Base-by-base conservation (phyloP, 257 asterid genomes). In the Linderniella brevidens region DNA sequence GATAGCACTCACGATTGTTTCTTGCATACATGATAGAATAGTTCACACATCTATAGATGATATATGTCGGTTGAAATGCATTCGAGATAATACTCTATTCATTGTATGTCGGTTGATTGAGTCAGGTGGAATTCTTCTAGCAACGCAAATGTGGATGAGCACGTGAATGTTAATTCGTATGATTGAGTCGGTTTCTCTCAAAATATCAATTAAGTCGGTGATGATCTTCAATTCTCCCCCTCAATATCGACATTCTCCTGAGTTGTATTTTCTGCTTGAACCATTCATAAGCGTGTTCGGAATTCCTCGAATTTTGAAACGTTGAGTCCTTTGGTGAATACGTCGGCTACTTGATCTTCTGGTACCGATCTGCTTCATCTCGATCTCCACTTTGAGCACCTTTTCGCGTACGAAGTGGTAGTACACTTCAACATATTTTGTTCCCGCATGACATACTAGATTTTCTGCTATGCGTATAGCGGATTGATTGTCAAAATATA, bases 391-490 rank as follows among this genome's bases (percentile, higher is more conserved):
- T 46, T 35, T 3, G 13, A 46, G n/a, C n/a, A 46, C 35, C 11
- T 46, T 46, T 19, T 46, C 50, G 4, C 35, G 35, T 4, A 46
- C 5, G n/a, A 46, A 46, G 36, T 17, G 50, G n/a, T 46, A 18
- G 6, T 46, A 12, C 11, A 46, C 47, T 12, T 42, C 47, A 8
- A 42, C 47, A 17, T 42, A 16, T 42, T 42, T 42, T 8, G 47
- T 42, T 8, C 47, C n/a, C 18, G 14, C 14, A 42, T 42, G 47
- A 11, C 14, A 14, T 8, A 18, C 13, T 4, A 32, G 35, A 17
- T 46, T 46, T 10, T 46, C 14, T 3, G 50, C 36, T 1, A 46
- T 2, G 10, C 10, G 1, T 0, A 46, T 17, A 17, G 50, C 35
- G 6, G 32, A 25, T 25, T 17, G n/a, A 46, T 46, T 46, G 14